Evolutionary conservation across 2,329 filamentous ascomycete genomes (phyloP).

Genomic region (Thielaviopsis ethacetica): DNA sequence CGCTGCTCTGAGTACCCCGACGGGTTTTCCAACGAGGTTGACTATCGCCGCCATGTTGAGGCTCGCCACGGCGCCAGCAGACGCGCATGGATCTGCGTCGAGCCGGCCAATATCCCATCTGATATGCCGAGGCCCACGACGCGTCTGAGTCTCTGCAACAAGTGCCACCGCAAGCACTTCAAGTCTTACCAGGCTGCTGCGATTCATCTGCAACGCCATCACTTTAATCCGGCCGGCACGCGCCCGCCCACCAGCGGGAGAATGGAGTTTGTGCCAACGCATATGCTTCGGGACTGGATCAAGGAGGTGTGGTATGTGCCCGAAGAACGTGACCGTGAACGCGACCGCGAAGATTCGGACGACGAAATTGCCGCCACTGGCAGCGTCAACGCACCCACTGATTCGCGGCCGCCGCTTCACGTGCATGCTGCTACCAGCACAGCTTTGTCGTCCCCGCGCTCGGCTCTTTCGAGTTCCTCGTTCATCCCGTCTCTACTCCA

Average conservation of each 20-base stretch:
- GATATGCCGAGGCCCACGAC: not conserved
- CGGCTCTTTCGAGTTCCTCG: conserved; percentile 12
- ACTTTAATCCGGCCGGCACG: conserved; percentile 39
- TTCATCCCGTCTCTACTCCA: conserved; percentile 12
- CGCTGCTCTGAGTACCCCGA: conserved; percentile 70
- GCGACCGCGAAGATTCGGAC: conserved; percentile 35
- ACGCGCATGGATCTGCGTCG: conserved; percentile 39
- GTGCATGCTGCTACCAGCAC: conserved; percentile 1
- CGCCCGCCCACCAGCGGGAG: conserved; percentile 30
- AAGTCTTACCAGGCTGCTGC: conserved; percentile 44
- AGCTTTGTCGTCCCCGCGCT: conserved; percentile 11
- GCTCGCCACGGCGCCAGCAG: conserved; percentile 39
- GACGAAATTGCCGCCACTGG: conserved; percentile 16
- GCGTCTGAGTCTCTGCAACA: not conserved
- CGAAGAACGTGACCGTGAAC: conserved; percentile 28
- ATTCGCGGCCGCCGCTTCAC: conserved; percentile 4
- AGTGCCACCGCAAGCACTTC: conserved; percentile 32
- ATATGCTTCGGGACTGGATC: conserved; percentile 43
- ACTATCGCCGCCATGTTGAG: conserved; percentile 53
- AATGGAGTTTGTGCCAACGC: conserved; percentile 39
- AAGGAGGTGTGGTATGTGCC: conserved; percentile 34
- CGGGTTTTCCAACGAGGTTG: conserved; percentile 82
- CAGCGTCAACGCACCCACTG: conserved; percentile 6
- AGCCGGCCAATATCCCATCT: conserved; percentile 24
- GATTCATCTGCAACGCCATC: conserved; percentile 39